These are phyloP conservation scores for Tricladium varicosporioides DNA, from an alignment of 2,329 filamentous ascomycete species.

Conservation along the genomic window DNA sequence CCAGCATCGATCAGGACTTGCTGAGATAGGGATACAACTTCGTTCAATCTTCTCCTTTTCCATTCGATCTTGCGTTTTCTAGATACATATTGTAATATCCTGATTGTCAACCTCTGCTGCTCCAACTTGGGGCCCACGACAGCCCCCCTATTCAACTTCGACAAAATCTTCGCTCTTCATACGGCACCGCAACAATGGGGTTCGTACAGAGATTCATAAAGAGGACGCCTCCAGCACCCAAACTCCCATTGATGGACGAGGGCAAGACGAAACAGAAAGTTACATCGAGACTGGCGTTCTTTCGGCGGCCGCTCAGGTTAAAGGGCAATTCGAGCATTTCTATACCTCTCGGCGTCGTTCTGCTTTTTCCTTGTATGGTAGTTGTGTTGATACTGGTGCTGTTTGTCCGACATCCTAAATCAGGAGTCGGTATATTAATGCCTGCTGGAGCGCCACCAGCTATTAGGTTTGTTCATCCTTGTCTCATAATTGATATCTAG, in stretches of 20 bases:
- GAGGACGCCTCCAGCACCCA: slow-evolving; percentile 46
- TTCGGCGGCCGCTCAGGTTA: slow-evolving; percentile 81
- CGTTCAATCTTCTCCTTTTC: slow-evolving; percentile 15
- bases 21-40: slow-evolving; percentile 21
- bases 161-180: slow-evolving; percentile 3
- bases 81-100: slow-evolving; percentile 28
- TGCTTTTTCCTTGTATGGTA: slow-evolving; percentile 89
- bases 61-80: slow-evolving; percentile 27
- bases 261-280: slow-evolving; percentile 37
- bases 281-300: slow-evolving; percentile 66
- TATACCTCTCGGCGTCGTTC: slow-evolving; percentile 85
- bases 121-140: slow-evolving; percentile 12
- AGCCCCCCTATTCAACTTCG: slow-evolving; percentile 19
- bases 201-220: slow-evolving; percentile 53
- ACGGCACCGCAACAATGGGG: slow-evolving; percentile 40
- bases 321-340: slow-evolving; percentile 90
- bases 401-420: slow-evolving; percentile 83
- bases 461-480: slow-evolving; percentile 65
- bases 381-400: slow-evolving; percentile 87
- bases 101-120: slow-evolving; percentile 12
- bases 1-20: slow-evolving; percentile 16
- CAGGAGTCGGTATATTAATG: slow-evolving; percentile 78
- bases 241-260: slow-evolving; percentile 44
- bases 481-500: neutral
- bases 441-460: slow-evolving; percentile 84